Base-by-base conservation (phyloP, 192 early-diverging fungal species). In the Podila epigama region DNA sequence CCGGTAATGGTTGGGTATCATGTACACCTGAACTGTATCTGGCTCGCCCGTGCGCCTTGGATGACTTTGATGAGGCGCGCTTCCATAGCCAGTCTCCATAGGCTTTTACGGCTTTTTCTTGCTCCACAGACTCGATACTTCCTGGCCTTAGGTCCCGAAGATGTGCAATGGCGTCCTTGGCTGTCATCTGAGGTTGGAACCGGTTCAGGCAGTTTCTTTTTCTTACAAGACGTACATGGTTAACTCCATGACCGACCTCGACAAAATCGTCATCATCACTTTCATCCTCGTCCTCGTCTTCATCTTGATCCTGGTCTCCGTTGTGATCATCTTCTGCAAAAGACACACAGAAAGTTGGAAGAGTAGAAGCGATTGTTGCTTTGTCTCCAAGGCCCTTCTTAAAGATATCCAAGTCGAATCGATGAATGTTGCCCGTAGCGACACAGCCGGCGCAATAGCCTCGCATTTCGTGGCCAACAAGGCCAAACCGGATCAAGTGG, bases 11-110 rank as follows among this genome's bases (percentile, higher is more conserved):
- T 22, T 48, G 20, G 44, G 44, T 48, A 48, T 48, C 20, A 20
- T 48, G 44, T 9, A 15, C n/a, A 48, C 8, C 5, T 48, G 44
- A 20, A 10, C 20, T 63, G 34, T 27, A 25, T 33, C 3, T 53
- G 28, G 37, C 15, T 51, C 31, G n/a, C 12, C 52, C 9, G 48
- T 25, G n/a, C n/a, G n/a, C 10, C 56, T 56, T 28, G 34, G 20
- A 13, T 11, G 63, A 32, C 6, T 54, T 63, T 22, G 58, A 63
- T 5, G 64, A 75, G 3, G 70, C 60, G 1, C 56, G 66, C 20
- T 59, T 77, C 73, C 73, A 77, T 4, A 68, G 53, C 73, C 66
- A 68, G 20, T 77, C 66, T 4, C 73, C 66, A 36, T 77, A 77
- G 3, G 66, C 73, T 37, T 68, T 68, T 31, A 68, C 33, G 2